Conservation (phyloP, 345 rosid species). For the Rubroshorea leprosula region DNA sequence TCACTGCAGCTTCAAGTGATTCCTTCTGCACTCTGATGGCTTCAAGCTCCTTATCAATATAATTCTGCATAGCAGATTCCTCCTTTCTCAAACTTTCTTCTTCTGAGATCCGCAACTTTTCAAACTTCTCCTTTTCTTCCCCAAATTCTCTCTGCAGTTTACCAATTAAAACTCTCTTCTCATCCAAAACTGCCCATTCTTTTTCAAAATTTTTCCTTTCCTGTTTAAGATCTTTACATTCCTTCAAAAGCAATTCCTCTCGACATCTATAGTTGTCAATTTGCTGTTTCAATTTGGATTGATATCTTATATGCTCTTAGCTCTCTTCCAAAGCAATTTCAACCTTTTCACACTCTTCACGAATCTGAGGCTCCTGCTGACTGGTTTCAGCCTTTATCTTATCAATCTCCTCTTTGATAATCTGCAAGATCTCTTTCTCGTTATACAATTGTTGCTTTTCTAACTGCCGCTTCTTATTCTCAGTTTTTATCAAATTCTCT, state of each 20-base stretch:
- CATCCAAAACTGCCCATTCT: constrained; percentile 75
- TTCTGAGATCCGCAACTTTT: constrained; percentile 33
- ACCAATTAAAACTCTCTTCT: constrained; percentile 44
- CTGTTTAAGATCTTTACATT: constrained; percentile 56
- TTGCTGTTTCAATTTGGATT: constrained; percentile 60
- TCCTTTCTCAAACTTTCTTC: constrained; percentile 54
- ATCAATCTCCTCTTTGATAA: constrained; percentile 59
- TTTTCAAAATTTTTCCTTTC: constrained; percentile 72
- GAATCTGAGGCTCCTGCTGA: constrained; percentile 50
- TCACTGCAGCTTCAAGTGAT: constrained; percentile 57
- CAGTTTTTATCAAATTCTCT: constrained; percentile 50
- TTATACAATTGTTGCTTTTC: constrained; percentile 44
- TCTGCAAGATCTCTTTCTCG: constrained; percentile 45
- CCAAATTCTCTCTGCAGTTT: constrained; percentile 37
- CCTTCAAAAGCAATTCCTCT: constrained; percentile 57
- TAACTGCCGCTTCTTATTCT: constrained; percentile 53
- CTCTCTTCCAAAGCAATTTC: constrained; percentile 58
- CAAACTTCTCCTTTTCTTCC: constrained; percentile 44
- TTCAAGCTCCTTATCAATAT: constrained; percentile 46
- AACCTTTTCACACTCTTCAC: constrained; percentile 51
- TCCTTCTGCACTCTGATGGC: constrained; percentile 53
- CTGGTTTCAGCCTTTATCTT: constrained; percentile 51
- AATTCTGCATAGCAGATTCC: constrained; percentile 43
- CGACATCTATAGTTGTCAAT: constrained; percentile 45
- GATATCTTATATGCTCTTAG: constrained; percentile 50